Evolutionary conservation across 306 rosid species (phyloP), one percentile per base, ranked within the genome.

Genomic region (Glycine latifolia): DNA sequence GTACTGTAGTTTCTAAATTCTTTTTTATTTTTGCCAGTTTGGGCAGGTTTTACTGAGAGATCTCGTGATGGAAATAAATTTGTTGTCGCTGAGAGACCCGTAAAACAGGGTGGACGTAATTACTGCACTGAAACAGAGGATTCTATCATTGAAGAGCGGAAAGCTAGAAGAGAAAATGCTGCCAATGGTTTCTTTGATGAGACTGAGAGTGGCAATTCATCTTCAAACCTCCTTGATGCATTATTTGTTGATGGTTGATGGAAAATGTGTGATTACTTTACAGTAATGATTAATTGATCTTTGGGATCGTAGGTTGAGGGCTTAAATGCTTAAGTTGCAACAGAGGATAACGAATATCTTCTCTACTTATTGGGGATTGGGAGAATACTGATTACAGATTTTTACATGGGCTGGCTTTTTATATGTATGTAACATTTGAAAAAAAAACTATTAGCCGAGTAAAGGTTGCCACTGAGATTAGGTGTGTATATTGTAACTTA

Each of bases 1-100:
- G 35, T 13, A 67, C 66, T 86, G 67, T 52, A 72, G 76, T 52
- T 70, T 79, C 78, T 81, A 67, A 77, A 6, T 12, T 49, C 3
- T 13, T 7, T 10, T 31, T 56, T 62, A 10, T 70, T 78, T 79
- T 84, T 50, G 77, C 71, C 94, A 95, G 99, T 91, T 81, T 95
- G 99, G 99, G 97, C 98, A 78, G 97, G 98, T 76, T 95, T 95
- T 82, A 76, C 87, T 0, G 99, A 95, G 85, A 89, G 97, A 83
- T 85, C 88, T 73, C 98, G 98, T 7, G 94, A 90, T n/a, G 99
- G 97, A 77, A 93, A 83, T 88, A 95, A 93, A 85, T 95, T 89
- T 83, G 68, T 93, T 75, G 98, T 95, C 66, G 96, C 98, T 16
- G 92, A 95, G 81, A 93, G 89, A 86, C 96, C 94, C n/a, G 88